phyloP scores from a whole-genome alignment of 2,329 filamentous ascomycete genomes.

The Knufia petricola region DNA sequence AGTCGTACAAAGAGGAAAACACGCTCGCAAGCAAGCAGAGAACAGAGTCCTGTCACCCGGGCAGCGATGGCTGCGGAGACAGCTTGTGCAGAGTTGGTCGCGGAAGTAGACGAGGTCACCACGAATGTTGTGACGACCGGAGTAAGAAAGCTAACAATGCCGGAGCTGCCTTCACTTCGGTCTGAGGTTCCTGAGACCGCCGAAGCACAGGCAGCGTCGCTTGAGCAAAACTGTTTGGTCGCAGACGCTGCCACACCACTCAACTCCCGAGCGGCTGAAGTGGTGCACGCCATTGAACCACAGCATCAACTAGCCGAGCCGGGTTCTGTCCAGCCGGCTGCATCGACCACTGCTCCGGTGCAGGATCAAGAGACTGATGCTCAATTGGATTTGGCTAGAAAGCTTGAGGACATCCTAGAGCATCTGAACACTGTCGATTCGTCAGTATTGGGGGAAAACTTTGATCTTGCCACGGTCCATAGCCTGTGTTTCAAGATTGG shows the following conservation, averaged over 20 bases:
- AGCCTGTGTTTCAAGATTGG: conserved; percentile 9
- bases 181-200: conserved; percentile 1
- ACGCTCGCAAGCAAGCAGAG: not conserved
- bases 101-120: not conserved
- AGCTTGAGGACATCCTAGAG: conserved; percentile 1
- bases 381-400: not conserved
- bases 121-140: not conserved
- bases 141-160: not conserved
- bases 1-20: not conserved
- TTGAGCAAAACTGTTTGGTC: not conserved
- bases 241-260: not conserved
- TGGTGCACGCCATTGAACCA: not conserved
- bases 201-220: not conserved
- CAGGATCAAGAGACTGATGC: not conserved
- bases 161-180: not conserved
- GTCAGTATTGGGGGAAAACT: not conserved
- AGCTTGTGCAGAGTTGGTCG: no score
- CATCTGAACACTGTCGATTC: not conserved
- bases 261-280: not conserved
- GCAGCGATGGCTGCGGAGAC: not conserved
- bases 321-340: not conserved
- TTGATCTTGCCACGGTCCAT: conserved; percentile 2
- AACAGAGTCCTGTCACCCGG: not conserved
- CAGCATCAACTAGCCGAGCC: not conserved
- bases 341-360: not conserved